Evolutionary conservation across 495 filamentous ascomycete species (phyloP).

Genomic region (Daldinia childiae): DNA sequence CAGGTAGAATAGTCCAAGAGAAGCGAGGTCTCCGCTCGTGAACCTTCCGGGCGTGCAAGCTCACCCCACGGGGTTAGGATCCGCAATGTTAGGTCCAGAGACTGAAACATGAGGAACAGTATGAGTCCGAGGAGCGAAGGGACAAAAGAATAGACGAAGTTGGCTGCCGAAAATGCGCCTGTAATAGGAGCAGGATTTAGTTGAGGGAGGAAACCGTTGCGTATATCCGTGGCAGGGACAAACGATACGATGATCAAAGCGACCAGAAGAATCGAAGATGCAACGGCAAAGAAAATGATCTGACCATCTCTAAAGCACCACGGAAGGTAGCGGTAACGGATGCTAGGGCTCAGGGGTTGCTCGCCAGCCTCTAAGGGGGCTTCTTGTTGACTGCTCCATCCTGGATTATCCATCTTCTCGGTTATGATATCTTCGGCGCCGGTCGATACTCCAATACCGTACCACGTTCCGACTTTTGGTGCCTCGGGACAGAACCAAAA

Average conservation of each 20-base stretch:
- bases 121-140: conserved; percentile 79
- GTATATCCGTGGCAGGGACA: conserved; percentile 68
- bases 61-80: conserved; percentile 78
- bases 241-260: conserved; percentile 83
- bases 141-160: conserved; percentile 89
- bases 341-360: conserved; percentile 18
- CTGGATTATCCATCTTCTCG: conserved; percentile 38
- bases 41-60: conserved; percentile 65
- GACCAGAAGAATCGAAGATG: conserved; percentile 70
- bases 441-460: conserved; percentile 51
- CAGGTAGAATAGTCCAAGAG: conserved; percentile 76
- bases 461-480: conserved; percentile 51
- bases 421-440: conserved; percentile 45
- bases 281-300: conserved; percentile 70
- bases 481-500: conserved; percentile 72
- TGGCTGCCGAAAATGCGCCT: conserved; percentile 79
- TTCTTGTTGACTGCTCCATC: conserved; percentile 41
- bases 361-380: conserved; percentile 26
- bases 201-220: conserved; percentile 73
- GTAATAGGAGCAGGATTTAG: conserved; percentile 67
- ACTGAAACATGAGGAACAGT: conserved; percentile 79
- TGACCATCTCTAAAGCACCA: conserved; percentile 76
- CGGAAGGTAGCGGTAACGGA: conserved; percentile 75
- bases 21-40: conserved; percentile 71
- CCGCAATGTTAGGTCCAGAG: conserved; percentile 78